These are phyloP conservation scores for Psilocybe mexicana DNA, from an alignment of 1,284 basidiomycete genomes.

Conservation along the genomic window DNA sequence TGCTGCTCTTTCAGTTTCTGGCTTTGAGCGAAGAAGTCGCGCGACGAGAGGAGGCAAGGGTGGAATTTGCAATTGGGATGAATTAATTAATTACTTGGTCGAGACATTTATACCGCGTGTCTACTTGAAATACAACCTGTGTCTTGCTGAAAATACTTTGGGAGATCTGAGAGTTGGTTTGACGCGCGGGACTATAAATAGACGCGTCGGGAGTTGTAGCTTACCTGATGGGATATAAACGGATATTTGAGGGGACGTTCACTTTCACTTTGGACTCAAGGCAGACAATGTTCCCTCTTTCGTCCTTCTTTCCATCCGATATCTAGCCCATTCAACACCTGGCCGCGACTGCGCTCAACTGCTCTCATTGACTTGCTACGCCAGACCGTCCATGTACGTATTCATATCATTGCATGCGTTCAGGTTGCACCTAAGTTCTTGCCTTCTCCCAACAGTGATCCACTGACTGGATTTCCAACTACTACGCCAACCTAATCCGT, in stretches of 20 bases:
- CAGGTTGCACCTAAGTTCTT: neutral
- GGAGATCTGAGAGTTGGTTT: neutral
- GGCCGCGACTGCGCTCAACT: neutral
- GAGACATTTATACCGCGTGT: too few species aligned
- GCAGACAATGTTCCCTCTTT: neutral
- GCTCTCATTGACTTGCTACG: neutral
- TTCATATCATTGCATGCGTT: neutral
- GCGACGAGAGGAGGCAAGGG: slow-evolving; percentile 17
- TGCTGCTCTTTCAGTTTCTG: neutral
- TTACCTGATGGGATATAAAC: slow-evolving; percentile 1
- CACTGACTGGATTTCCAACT: neutral
- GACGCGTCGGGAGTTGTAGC: neutral
- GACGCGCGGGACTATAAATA: slow-evolving; percentile 8
- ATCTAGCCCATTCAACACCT: too few species aligned
- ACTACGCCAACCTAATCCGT: neutral
- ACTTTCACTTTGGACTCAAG: neutral
- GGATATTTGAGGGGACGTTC: neutral
- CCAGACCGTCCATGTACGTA: slow-evolving; percentile 5
- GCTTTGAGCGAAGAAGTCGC: slow-evolving; percentile 17
- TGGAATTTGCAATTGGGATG: too few species aligned
- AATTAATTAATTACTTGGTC: too few species aligned
- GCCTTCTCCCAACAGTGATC: neutral
- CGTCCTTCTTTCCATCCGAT: neutral
- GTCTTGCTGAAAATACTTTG: too few species aligned
- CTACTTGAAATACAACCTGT: too few species aligned